These are phyloP conservation scores for Lepraria neglecta DNA, from an alignment of 495 filamentous ascomycete genomes.

Conservation along the genomic window DNA sequence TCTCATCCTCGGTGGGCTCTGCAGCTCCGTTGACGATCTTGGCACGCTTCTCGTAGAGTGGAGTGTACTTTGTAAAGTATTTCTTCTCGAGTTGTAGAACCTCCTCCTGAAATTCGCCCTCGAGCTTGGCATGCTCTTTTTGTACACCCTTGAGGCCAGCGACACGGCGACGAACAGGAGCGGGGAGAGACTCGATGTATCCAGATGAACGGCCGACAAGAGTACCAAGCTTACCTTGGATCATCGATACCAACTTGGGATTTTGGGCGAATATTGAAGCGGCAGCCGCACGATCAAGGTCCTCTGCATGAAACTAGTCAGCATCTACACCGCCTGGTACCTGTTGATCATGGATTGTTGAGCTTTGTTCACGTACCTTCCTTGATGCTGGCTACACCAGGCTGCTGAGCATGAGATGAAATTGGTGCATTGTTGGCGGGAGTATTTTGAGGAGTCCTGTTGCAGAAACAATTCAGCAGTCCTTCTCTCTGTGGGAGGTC, in stretches of 20 bases:
- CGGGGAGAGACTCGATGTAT: slow-evolving; percentile 93
- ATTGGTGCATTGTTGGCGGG: slow-evolving; percentile 93
- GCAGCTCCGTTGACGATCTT: slow-evolving; percentile 81
- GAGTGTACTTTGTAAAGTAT: slow-evolving; percentile 97
- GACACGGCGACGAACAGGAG: slow-evolving; percentile 83
- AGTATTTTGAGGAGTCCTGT: slow-evolving; percentile 91
- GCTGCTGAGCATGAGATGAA: slow-evolving; percentile 94
- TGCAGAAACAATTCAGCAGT: slow-evolving; percentile 11
- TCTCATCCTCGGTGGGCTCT: slow-evolving; percentile 81
- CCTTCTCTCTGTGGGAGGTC: background rate
- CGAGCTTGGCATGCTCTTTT: slow-evolving; percentile 96
- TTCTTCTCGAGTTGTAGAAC: slow-evolving; percentile 97
- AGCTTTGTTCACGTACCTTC: slow-evolving; percentile 63
- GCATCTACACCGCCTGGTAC: slow-evolving; percentile 14
- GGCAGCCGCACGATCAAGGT: slow-evolving; percentile 77
- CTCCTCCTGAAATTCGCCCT: slow-evolving; percentile 97
- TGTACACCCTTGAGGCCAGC: slow-evolving; percentile 94
- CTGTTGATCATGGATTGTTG: background rate
- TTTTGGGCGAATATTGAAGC: slow-evolving; percentile 91
- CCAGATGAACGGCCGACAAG: slow-evolving; percentile 94
- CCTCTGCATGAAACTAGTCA: slow-evolving; percentile 53
- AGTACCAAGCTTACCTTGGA: slow-evolving; percentile 88
- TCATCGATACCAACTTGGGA: slow-evolving; percentile 88
- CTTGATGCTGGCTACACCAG: slow-evolving; percentile 89
- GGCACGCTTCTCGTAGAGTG: slow-evolving; percentile 91